A percentile compares a stretch with the other conserved stretches of the same genome.
These are phyloP conservation scores for Porodaedalea pini DNA, from an alignment of 1,284 basidiomycete species.

Conservation along the genomic window DNA sequence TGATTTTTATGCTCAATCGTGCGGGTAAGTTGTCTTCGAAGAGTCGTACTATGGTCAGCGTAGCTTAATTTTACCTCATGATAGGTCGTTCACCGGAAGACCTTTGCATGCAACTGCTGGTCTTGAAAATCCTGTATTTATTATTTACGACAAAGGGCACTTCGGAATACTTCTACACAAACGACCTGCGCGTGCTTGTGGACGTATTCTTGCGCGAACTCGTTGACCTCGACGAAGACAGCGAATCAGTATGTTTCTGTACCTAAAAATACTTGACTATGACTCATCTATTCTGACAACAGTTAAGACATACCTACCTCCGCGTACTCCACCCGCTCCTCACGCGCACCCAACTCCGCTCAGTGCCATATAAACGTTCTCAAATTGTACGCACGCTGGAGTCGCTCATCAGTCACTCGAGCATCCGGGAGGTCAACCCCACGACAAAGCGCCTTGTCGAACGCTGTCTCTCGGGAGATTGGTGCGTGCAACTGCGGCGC, in stretches of 20 bases:
- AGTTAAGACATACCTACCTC: constrained; percentile 96
- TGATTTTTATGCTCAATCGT: constrained; percentile 98
- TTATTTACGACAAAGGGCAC: constrained; percentile 93
- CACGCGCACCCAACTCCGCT: constrained; percentile 88
- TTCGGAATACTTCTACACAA: constrained; percentile 97
- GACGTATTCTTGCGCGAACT: constrained; percentile 96
- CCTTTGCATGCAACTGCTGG: constrained; percentile 90
- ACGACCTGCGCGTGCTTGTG: constrained; percentile 92
- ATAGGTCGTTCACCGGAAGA: constrained; percentile 85
- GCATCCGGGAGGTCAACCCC: constrained; percentile 77
- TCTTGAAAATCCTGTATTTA: constrained; percentile 93
- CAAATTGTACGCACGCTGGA: constrained; percentile 86
- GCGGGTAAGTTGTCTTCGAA: constrained; percentile 70
- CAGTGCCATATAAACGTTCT: constrained; percentile 85
- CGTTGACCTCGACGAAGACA: constrained; percentile 87
- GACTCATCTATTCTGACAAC: constrained; percentile 7
- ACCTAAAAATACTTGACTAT: neutral
- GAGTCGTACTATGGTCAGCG: constrained; percentile 1
- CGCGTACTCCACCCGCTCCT: constrained; percentile 94
- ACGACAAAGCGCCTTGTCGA: constrained; percentile 93
- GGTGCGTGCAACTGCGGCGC: constrained; percentile 71
- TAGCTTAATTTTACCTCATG: neutral
- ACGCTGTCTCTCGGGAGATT: constrained; percentile 82
- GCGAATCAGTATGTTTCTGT: constrained; percentile 76
- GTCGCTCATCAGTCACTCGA: constrained; percentile 68